Percentiles rank a stretch among this genome's conserved stretches.
Evolutionary conservation across 345 rosid genomes (phyloP).

Genomic region (Turnera subulata): DNA sequence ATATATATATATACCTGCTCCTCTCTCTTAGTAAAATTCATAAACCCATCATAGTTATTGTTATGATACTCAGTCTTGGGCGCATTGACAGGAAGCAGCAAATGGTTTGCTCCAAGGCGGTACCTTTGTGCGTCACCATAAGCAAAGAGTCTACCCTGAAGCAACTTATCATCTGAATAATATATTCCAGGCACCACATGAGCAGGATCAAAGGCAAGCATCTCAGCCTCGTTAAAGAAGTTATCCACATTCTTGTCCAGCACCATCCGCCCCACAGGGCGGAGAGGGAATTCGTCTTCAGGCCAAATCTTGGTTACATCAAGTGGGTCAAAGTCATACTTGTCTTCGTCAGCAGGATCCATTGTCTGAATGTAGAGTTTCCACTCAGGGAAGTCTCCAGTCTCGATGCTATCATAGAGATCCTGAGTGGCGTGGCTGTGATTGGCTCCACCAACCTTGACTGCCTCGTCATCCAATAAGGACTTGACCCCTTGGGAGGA

Average conservation of each 20-base stretch:
- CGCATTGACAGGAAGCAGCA: slow-evolving; percentile 29
- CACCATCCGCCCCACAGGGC: slow-evolving; percentile 32
- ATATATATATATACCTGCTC: slow-evolving; percentile 15
- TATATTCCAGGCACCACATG: slow-evolving; percentile 25
- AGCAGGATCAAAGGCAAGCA: slow-evolving; percentile 27
- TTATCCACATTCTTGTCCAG: slow-evolving; percentile 30
- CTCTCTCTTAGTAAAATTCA: slow-evolving; percentile 32
- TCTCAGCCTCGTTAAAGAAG: slow-evolving; percentile 32
- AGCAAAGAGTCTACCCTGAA: slow-evolving; percentile 25
- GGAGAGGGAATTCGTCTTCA: slow-evolving; percentile 26
- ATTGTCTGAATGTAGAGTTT: slow-evolving; percentile 30
- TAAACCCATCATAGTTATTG: slow-evolving; percentile 29
- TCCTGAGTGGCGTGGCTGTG: slow-evolving; percentile 32
- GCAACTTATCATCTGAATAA: slow-evolving; percentile 26
- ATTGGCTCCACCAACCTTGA: slow-evolving; percentile 29
- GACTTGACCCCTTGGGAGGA: slow-evolving; percentile 28
- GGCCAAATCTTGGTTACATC: slow-evolving; percentile 34
- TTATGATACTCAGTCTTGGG: slow-evolving; percentile 28
- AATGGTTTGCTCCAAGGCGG: slow-evolving; percentile 33
- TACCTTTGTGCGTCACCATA: slow-evolving; percentile 28
- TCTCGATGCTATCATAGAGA: slow-evolving; percentile 23
- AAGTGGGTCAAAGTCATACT: slow-evolving; percentile 27
- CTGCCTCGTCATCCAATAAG: slow-evolving; percentile 25
- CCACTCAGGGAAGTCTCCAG: slow-evolving; percentile 31
- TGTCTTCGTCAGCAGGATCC: slow-evolving; percentile 23